Percentiles rank a stretch among this genome's conserved stretches.
Conservation (phyloP, 78 protist species). For the Cavenderia fasciculata region DNA sequence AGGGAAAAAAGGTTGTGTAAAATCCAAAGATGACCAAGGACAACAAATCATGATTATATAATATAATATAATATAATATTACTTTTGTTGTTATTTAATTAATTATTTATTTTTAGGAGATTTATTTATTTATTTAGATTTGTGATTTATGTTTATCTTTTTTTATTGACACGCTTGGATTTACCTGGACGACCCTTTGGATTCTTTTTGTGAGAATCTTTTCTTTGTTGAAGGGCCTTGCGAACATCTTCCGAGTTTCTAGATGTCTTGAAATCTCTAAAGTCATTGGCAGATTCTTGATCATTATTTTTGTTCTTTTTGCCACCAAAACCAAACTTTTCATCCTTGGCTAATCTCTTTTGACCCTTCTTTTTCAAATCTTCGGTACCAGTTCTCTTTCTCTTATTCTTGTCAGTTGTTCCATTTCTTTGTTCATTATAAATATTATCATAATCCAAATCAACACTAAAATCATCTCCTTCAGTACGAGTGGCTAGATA, state of each 20-base stretch:
- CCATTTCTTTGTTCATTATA: conserved; percentile 22
- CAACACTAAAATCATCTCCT: conserved; percentile 59
- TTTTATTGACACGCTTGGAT: not conserved
- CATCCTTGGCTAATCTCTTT: conserved; percentile 57
- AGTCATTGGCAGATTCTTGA: conserved; percentile 24
- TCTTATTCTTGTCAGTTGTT: not conserved
- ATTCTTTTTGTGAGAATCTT: not conserved
- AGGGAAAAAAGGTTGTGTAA: too few species aligned
- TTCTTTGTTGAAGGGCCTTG: not conserved
- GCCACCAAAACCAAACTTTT: conserved; percentile 83
- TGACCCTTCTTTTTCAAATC: conserved; percentile 22
- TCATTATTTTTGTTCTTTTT: conserved; percentile 68
- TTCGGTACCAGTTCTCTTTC: conserved; percentile 78
- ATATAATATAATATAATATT: too few species aligned
- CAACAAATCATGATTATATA: too few species aligned
- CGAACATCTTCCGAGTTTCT: conserved; percentile 45
- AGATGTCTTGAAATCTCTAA: conserved; percentile 11
- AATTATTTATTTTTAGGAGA: too few species aligned
- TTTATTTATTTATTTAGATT: too few species aligned
- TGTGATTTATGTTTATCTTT: not conserved
- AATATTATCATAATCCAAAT: conserved; percentile 13
- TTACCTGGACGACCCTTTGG: conserved; percentile 8
- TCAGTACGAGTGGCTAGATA: conserved; percentile 58
- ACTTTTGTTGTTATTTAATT: too few species aligned
- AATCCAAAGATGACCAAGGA: too few species aligned